Evolutionary conservation across 495 filamentous ascomycete genomes (phyloP), one percentile per base, ranked within the genome.

Genomic region (Podospora anserina): DNA sequence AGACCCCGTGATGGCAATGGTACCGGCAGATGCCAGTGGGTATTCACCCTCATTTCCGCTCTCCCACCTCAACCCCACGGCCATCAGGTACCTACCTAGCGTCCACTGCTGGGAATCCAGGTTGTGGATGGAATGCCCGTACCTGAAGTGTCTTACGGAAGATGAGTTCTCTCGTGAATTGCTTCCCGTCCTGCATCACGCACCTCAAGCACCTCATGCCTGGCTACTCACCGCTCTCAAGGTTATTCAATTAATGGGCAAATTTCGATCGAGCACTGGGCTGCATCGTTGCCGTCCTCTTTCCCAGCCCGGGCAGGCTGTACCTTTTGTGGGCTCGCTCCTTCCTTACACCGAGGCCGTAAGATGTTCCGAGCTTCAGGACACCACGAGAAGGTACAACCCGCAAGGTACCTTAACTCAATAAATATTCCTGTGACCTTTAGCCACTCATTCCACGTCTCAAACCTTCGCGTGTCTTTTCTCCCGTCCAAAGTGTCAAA

Each of bases 1-100:
- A 63, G 61, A 19, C 61, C 61, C 20, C 61, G 61, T 53, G 61
- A 63, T 63, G 61, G 61, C 61, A 63, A 63, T 34, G 61, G 61
- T 63, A 19, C 32, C 61, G 61, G 61, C 61, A 39, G 32, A 63
- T 63, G 61, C 32, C 61, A 63, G 27, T 49, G 61, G 63, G 32
- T 23, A 54, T 65, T 55, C 19, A 27, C 32, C 49, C 56, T 66
- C 64, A 57, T 59, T 66, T 66, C 49, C 44, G 28, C 26, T 66
- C 39, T 39, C 15, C 39, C 39, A 49, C 23, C 30, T 7, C 7
- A 32, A 32, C 54, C 5, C 26, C 65, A 61, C 58, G 44, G 57
- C 28, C 28, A 61, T 49, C 23, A 23, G 23, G 23, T 23, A 23
- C 23, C 23, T 23, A 23, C 23, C 23, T 23, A 23, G 23, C 23